phyloP scores from a whole-genome alignment of 169 alveolate species.

The Besnoitia besnoiti region DNA sequence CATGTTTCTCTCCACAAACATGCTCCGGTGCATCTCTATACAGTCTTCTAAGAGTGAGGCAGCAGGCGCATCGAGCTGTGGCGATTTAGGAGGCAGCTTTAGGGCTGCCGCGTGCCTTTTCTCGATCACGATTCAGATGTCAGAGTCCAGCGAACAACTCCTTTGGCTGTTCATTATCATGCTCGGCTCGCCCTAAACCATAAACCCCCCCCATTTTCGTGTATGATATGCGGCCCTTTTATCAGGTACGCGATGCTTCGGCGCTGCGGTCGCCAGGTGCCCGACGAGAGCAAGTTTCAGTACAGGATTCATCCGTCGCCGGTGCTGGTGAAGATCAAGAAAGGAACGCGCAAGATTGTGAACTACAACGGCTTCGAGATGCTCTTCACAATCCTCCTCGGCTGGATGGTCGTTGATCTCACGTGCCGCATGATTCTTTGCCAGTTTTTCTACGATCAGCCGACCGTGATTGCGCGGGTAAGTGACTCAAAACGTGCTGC shows the following conservation, averaged over 20 bases:
- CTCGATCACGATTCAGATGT: too few species aligned
- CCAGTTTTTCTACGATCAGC: conserved; percentile 3
- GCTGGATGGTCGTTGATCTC: conserved; percentile 41
- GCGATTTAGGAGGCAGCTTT: too few species aligned
- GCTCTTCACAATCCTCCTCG: not conserved
- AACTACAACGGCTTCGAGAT: conserved; percentile 37
- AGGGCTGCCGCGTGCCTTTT: too few species aligned
- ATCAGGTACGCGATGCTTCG: conserved; percentile 17
- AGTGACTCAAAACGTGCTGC: too few species aligned
- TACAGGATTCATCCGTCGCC: not conserved
- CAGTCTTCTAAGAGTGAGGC: too few species aligned
- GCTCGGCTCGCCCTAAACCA: too few species aligned
- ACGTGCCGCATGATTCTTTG: not conserved
- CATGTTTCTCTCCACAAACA: too few species aligned
- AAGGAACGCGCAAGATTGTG: conserved; percentile 7
- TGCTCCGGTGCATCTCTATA: too few species aligned
- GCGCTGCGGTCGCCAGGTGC: conserved; percentile 7
- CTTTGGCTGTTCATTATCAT: too few species aligned
- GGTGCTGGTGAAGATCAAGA: not conserved
- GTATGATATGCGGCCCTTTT: not conserved
- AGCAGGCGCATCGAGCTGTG: too few species aligned
- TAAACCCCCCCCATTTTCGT: too few species aligned
- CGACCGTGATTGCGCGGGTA: not conserved
- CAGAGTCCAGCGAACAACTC: too few species aligned
- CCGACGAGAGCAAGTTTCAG: not conserved